These are phyloP conservation scores for Pichia nanzhaoensis DNA, from an alignment of 805 yeast species.

Conservation along the genomic window DNA sequence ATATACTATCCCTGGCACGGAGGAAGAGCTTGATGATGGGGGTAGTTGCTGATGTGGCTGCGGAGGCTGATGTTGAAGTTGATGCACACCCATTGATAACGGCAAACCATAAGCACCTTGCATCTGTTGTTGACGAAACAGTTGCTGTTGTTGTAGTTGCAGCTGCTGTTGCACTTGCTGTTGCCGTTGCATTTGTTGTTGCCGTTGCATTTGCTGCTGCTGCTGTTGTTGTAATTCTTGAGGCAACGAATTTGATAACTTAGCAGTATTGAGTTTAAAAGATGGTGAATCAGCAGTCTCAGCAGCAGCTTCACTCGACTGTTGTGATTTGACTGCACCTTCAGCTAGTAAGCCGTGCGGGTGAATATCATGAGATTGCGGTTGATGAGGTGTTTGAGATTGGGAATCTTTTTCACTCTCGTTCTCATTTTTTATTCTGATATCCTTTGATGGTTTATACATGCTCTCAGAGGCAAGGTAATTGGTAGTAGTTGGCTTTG, in stretches of 20 bases:
- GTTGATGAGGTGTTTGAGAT: background rate
- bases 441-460: too few relatives aligned
- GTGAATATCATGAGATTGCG: too few relatives aligned
- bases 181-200: conserved; percentile 4
- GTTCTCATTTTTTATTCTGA: too few relatives aligned
- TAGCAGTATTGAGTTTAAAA: too few relatives aligned
- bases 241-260: too few relatives aligned
- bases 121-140: background rate
- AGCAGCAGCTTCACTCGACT: too few relatives aligned
- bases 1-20: background rate
- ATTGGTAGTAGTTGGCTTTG: background rate
- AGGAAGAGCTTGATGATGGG: background rate
- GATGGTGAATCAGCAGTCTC: too few relatives aligned
- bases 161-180: conserved; percentile 2
- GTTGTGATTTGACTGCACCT: too few relatives aligned
- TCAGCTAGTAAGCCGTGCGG: too few relatives aligned
- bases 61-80: background rate
- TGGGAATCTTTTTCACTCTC: too few relatives aligned
- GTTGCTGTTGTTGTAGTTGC: conserved; percentile 1
- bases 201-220: conserved; percentile 3
- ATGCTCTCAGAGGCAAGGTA: background rate
- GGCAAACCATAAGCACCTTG: background rate
- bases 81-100: background rate
- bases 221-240: too few relatives aligned
- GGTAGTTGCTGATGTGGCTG: background rate